These are phyloP conservation scores for Colletotrichum abscissum DNA, from an alignment of 2,329 filamentous ascomycete genomes.

Conservation along the genomic window DNA sequence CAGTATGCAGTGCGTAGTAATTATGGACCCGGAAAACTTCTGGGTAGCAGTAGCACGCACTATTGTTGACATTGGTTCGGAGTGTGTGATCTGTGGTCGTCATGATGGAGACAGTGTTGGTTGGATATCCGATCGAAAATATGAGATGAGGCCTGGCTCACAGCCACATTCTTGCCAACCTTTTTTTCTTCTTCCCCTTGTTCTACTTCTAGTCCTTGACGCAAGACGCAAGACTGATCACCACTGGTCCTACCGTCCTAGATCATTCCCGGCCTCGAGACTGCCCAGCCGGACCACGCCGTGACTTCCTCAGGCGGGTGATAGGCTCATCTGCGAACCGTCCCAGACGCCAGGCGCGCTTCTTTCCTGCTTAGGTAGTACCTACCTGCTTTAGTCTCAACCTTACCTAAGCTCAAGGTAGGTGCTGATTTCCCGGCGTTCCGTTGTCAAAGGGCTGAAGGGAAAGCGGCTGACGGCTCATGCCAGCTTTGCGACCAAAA, in stretches of 20 bases:
- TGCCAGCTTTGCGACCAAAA: background rate
- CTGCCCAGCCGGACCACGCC: conserved; percentile 27
- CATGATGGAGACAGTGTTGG: background rate
- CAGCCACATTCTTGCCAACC: conserved; percentile 4
- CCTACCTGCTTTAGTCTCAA: background rate
- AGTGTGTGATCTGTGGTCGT: background rate
- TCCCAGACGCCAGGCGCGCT: background rate
- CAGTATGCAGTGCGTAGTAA: too few species aligned
- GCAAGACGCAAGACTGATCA: conserved; percentile 15
- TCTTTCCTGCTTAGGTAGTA: too few species aligned
- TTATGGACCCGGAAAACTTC: background rate
- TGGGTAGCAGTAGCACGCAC: background rate
- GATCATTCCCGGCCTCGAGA: background rate
- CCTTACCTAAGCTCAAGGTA: background rate
- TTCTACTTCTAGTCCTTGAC: conserved; percentile 4
- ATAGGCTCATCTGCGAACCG: conserved; percentile 26
- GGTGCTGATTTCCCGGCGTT: background rate
- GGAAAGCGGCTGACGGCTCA: conserved; percentile 7
- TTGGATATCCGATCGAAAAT: background rate
- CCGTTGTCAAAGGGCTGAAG: background rate
- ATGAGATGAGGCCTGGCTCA: conserved; percentile 3
- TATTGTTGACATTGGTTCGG: background rate
- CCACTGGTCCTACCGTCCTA: background rate
- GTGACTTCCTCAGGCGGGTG: conserved; percentile 13
- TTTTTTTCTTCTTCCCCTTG: background rate